Evolutionary conservation across 2,329 filamentous ascomycete species (phyloP), one percentile per base, ranked within the genome.

Genomic region (Aspergillus ustus): DNA sequence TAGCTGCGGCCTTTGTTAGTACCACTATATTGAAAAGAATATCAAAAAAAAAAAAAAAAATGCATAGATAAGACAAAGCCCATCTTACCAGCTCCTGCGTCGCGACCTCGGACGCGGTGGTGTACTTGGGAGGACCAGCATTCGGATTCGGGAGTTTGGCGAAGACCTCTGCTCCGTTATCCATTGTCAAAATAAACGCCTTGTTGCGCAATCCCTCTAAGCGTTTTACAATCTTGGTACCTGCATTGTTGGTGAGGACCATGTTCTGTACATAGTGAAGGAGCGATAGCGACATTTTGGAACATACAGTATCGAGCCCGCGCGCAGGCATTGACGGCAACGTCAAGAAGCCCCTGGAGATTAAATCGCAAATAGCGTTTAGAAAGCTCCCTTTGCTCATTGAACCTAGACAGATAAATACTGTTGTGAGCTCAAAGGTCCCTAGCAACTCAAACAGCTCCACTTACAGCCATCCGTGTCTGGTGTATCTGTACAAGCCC

Each of bases 151-250:
- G 71, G 25, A 74, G 63, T 54, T 70, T 70, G 7, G 66, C 70
- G 54, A 72, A 59, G n/a, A 73, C 67, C 55, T 74, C 70, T 0
- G 51, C 49, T 4, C 70, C 71, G 60, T 73, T 72, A 45, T 72
- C 65, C 69, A 73, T 72, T n/a, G 65, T 70, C 60, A 79, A 63
- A 4, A 73, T 58, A 52, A 79, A 76, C n/a, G 73, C 73, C 71
- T 77, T 66, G 61, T 73, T 77, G 59, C 69, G 69, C 20, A 72
- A 62, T 0, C 75, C 75, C 63, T 77, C 75, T 2, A 64, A 51
- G 25, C 70, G 72, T 63, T 75, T 76, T 7, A 63, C 50, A 34
- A 76, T 57, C 62, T 64, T 72, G 55, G 60, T 72, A 49, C 71
- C 69, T 73, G 20, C 2, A 9, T 0, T 40, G n/a, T n/a, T n/a